Conservation (phyloP, 2,329 filamentous ascomycete species). For the Pseudonectria foliicola region DNA sequence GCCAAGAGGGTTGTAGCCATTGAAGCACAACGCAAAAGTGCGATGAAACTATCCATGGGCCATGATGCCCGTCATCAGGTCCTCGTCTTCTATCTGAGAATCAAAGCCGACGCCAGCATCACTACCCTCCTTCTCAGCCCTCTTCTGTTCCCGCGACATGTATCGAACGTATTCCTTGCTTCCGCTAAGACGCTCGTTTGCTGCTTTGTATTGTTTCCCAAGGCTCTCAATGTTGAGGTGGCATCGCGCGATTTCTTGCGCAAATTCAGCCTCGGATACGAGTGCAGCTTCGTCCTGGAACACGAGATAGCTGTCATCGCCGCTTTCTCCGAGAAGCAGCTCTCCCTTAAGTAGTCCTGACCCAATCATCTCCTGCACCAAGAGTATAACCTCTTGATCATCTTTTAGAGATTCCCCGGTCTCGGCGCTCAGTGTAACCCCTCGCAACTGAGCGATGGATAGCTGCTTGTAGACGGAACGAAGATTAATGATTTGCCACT, state of each 20-base stretch:
- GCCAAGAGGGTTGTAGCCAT: background rate
- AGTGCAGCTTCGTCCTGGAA: constrained; percentile 39
- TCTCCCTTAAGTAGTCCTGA: constrained; percentile 45
- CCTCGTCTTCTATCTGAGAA: constrained; percentile 49
- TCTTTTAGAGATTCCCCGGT: constrained; percentile 38
- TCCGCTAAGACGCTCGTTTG: constrained; percentile 46
- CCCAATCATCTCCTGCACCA: constrained; percentile 50
- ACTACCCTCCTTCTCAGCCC: constrained; percentile 36
- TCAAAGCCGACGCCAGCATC: constrained; percentile 35
- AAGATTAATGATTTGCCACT: constrained; percentile 68
- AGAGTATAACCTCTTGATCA: constrained; percentile 35
- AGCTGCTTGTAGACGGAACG: constrained; percentile 62
- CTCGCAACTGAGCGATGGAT: constrained; percentile 45
- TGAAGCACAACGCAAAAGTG: constrained; percentile 10
- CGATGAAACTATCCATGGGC: constrained; percentile 7
- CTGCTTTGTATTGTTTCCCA: constrained; percentile 40
- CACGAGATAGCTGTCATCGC: constrained; percentile 39
- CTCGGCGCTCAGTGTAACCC: constrained; percentile 45
- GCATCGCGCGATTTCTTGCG: constrained; percentile 35
- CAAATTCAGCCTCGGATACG: constrained; percentile 45
- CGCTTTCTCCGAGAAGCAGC: constrained; percentile 39
- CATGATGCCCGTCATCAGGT: constrained; percentile 47
- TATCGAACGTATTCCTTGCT: constrained; percentile 50
- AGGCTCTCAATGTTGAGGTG: constrained; percentile 38
- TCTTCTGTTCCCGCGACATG: constrained; percentile 38